phyloP scores from a whole-genome alignment of 108 stramenopile species.

The Nitzschia sp. region DNA sequence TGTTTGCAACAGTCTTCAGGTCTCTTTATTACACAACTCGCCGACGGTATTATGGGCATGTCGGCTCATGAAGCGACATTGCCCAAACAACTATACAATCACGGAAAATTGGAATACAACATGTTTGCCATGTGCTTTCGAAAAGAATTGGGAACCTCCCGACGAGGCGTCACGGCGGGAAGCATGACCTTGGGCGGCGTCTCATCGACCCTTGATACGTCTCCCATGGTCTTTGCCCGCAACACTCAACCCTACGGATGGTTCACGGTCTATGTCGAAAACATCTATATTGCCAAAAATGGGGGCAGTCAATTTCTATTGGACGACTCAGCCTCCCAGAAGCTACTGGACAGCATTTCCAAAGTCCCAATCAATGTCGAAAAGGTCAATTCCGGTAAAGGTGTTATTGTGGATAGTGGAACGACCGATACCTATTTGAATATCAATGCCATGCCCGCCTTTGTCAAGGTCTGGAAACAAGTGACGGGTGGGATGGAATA shows the following conservation, averaged over 20 bases:
- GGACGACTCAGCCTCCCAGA: slow-evolving; percentile 8
- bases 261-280: slow-evolving; percentile 83
- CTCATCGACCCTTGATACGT: slow-evolving; percentile 68
- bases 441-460: slow-evolving; percentile 47
- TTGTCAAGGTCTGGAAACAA: slow-evolving; percentile 69
- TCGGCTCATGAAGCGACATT: slow-evolving; percentile 77
- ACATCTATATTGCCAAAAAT: slow-evolving; percentile 64
- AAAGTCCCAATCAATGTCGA: slow-evolving; percentile 41
- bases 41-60: slow-evolving; percentile 96
- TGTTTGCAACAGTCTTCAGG: slow-evolving; percentile 51
- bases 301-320: slow-evolving; percentile 43
- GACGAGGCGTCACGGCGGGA: slow-evolving; percentile 61
- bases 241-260: slow-evolving; percentile 68
- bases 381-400: slow-evolving; percentile 74
- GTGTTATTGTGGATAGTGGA: slow-evolving; percentile 94
- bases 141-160: slow-evolving; percentile 51
- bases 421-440: slow-evolving; percentile 92
- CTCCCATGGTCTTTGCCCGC: slow-evolving; percentile 87
- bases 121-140: slow-evolving; percentile 91
- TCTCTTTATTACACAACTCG: slow-evolving; percentile 75
- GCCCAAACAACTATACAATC: slow-evolving; percentile 77
- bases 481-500: slow-evolving; percentile 70
- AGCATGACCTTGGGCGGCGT: slow-evolving; percentile 86
- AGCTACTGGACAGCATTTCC: slow-evolving; percentile 28
- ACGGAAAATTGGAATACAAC: slow-evolving; percentile 66